Base-by-base conservation (phyloP, 495 filamentous ascomycete genomes). In the Podospora anserina region DNA sequence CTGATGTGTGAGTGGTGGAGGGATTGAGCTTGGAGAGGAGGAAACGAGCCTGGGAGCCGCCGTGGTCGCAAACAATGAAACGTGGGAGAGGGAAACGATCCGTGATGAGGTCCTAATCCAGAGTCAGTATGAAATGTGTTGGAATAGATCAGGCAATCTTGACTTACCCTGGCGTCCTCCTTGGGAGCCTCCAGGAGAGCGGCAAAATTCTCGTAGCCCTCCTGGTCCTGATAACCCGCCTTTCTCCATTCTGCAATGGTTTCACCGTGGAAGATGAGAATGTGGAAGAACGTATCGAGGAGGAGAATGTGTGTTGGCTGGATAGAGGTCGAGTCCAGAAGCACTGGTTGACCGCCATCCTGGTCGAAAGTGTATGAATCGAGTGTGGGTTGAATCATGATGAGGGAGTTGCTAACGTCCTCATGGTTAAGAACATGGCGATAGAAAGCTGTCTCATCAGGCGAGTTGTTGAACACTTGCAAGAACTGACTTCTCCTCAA, bases 381-480 rank as follows among this genome's bases (percentile, higher is more conserved):
- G 60, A 99, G 83, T 2, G 96, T 98, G 19, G 96, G 96, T 76
- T 99, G 96, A 71, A 99, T 97, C 96, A 98, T 98, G 79, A 99
- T 89, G 61, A 99, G 86, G 15, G 93, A 97, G 80, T 97, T 96
- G 78, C 92, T 90, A 62, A 97, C 92, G 82, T 99, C 96, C 79
- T 99, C 96, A 71, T 97, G 93, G 78, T 97, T 94, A 66, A 99
- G 85, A 13, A 98, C 93, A 77, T 99, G 96, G 63, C 96, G 87
- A 78, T 98, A 97, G 81, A 98, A 99, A 19, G 96, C 96, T 19
- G 96, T 99, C 81, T 99, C 96, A 73, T 99, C 96, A 15, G 96
- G 96, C 0, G 94, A 97, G 80, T 97, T 98, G 83, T 99, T 99
- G 85, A 99, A 99, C 61, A 99, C 94, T 76, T 99, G 96, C 73